Base-by-base conservation (phyloP, 1,139 yeast species). In the Nadsonia commutata region DNA sequence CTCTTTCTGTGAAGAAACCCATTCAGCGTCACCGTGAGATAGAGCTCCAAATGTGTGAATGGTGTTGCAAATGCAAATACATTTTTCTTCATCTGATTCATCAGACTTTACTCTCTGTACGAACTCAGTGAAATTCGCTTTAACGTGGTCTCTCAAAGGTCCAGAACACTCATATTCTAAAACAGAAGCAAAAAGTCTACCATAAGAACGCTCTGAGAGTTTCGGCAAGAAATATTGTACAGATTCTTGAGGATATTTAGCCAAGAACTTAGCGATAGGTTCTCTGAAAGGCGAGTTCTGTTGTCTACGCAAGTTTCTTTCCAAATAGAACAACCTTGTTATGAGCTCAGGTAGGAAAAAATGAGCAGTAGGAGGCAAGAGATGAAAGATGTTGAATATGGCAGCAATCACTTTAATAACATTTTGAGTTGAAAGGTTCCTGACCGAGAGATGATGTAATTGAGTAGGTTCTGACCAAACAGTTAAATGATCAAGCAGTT, bases 391-490 rank as follows among this genome's bases (percentile, higher is more conserved):
- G 52, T 90, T 86, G 54, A 93, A 69, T 45, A 93, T 85, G 0
- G 95, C 95, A 55, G 81, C 84, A 38, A 90, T 88, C 33, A 90
- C 80, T 56, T 83, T 82, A 16, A 85, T 80, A 0, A 88, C 81
- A 41, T 80, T 81, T 48, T 84, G 84, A 49, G 79, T 83, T 38
- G 79, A 85, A 48, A 85, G 68, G 45, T 80, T 88, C 53, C 78
- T 82, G 21, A 77, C 74, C 0, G 94, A 78, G 43, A 80, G 72
- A 51, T 74, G 74, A 42, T 83, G 74, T 41, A 93, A 64, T 1
- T 83, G 76, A 40, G 75, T 74, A 6, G 94, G 85, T 52, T 85
- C 93, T 0, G 97, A 95, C 95, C 96, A 88, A 0, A 96, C 95
- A 73, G 80, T 83, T 52, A 90, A 67, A 62, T 93, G 98, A 55